Conservation (phyloP, 2,329 filamentous ascomycete genomes). For the Corniculantispora saksenae region DNA sequence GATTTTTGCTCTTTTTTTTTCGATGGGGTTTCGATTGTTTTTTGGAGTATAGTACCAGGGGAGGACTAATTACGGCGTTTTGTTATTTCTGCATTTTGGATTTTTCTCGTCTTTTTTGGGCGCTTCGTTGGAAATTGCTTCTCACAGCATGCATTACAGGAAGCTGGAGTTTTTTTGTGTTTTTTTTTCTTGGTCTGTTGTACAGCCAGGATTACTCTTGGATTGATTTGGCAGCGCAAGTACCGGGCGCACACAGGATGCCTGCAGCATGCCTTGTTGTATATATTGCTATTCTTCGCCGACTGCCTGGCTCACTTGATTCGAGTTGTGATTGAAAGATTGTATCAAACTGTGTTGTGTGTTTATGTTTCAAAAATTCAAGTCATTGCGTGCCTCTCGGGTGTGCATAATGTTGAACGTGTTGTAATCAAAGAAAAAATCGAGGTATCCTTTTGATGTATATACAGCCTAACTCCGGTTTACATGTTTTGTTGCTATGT, state of each 20-base stretch:
- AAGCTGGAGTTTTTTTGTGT: conserved; percentile 4
- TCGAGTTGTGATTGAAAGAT: background rate
- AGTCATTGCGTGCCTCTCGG: background rate
- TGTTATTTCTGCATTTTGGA: background rate
- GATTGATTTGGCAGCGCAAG: background rate
- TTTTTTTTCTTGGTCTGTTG: too few relatives aligned
- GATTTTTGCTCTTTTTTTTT: background rate
- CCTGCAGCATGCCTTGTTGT: background rate
- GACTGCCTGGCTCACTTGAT: background rate
- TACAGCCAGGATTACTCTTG: background rate
- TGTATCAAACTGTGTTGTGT: background rate
- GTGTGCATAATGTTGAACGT: background rate
- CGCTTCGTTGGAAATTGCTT: conserved; percentile 19
- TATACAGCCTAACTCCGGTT: conserved; percentile 20
- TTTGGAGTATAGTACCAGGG: background rate
- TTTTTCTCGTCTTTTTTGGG: conserved; percentile 10
- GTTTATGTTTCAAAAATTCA: background rate
- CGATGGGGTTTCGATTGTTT: too few relatives aligned
- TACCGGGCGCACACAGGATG: background rate
- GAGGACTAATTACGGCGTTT: background rate
- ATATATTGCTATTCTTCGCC: conserved; percentile 7
- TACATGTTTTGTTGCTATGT: conserved; percentile 11
- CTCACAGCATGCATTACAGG: background rate
- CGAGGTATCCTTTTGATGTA: conserved; percentile 20
- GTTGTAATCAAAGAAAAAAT: background rate